A percentile compares a stretch with the other conserved stretches of the same genome.
Evolutionary conservation across 805 yeast genomes (phyloP).

Genomic region (Nakazawaea anatomiae): DNA sequence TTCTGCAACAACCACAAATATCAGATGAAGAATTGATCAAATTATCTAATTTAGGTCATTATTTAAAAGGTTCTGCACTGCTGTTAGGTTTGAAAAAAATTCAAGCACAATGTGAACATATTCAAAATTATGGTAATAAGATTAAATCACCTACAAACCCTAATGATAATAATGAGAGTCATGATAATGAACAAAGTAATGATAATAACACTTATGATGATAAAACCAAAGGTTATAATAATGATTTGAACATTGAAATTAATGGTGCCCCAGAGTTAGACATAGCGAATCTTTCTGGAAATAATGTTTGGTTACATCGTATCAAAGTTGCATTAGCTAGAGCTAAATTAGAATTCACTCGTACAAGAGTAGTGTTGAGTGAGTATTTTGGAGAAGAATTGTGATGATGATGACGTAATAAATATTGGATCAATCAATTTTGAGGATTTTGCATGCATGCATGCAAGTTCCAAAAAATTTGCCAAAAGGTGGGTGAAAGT

Average conservation of each 20-base stretch:
- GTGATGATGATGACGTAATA: not conserved
- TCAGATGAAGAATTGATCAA: constrained; percentile 42
- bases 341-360: constrained; percentile 44
- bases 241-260: too few relatives aligned
- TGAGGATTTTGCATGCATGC: too few relatives aligned
- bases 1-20: constrained; percentile 10
- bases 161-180: not conserved
- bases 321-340: constrained; percentile 47
- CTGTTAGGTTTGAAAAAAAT: constrained; percentile 82
- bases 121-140: constrained; percentile 80
- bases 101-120: constrained; percentile 84
- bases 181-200: not conserved
- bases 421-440: too few relatives aligned
- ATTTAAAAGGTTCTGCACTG: constrained; percentile 92
- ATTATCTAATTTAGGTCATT: constrained; percentile 80
- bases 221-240: not conserved
- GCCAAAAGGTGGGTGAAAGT: too few relatives aligned
- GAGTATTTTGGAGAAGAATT: constrained; percentile 40
- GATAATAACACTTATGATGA: constrained; percentile 19
- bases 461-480: too few relatives aligned
- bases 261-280: too few relatives aligned
- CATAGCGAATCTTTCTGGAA: too few relatives aligned
- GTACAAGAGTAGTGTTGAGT: constrained; percentile 44
- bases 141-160: not conserved
- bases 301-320: constrained; percentile 29